These are phyloP conservation scores for Thecaphora thlaspeos DNA, from an alignment of 1,284 basidiomycete genomes.

Conservation along the genomic window DNA sequence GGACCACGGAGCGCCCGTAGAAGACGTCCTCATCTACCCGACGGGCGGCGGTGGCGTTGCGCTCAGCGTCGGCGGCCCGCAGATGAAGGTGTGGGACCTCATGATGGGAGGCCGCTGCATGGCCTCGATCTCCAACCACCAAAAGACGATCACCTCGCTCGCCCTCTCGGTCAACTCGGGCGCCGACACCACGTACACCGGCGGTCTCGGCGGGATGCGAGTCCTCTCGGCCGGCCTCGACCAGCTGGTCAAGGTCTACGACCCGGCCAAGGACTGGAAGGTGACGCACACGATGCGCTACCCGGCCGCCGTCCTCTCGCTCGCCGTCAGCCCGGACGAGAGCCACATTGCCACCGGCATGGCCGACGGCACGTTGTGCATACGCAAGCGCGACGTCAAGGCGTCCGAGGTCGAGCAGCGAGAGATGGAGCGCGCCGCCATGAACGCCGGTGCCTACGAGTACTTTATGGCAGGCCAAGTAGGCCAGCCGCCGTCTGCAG, in stretches of 20 bases:
- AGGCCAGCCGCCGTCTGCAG: not conserved
- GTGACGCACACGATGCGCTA: slow-evolving; percentile 99
- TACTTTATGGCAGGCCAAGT: slow-evolving; percentile 63
- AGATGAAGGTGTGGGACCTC: slow-evolving; percentile 92
- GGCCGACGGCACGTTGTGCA: slow-evolving; percentile 84
- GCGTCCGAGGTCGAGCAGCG: slow-evolving; percentile 64
- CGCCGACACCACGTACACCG: slow-evolving; percentile 33
- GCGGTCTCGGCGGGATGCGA: slow-evolving; percentile 65
- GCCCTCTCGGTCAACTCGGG: slow-evolving; percentile 46
- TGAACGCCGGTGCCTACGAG: slow-evolving; percentile 69
- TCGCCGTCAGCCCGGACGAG: slow-evolving; percentile 95
- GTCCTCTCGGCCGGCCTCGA: slow-evolving; percentile 88
- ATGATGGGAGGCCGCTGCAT: slow-evolving; percentile 75
- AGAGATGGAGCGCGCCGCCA: slow-evolving; percentile 61
- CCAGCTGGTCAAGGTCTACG: slow-evolving; percentile 98
- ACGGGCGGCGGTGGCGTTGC: slow-evolving; percentile 74
- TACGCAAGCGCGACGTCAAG: slow-evolving; percentile 68
- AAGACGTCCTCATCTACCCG: slow-evolving; percentile 90
- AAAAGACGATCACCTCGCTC: slow-evolving; percentile 91
- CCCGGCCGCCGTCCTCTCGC: slow-evolving; percentile 82
- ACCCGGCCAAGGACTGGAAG: slow-evolving; percentile 69
- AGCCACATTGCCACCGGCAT: slow-evolving; percentile 94
- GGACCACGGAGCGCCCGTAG: slow-evolving; percentile 68
- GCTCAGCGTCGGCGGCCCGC: slow-evolving; percentile 84
- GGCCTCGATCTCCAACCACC: slow-evolving; percentile 71